Percentiles rank a stretch among this genome's conserved stretches.
phyloP scores from a whole-genome alignment of 2,329 filamentous ascomycete genomes.

The Pseudogymnoascus destructans region DNA sequence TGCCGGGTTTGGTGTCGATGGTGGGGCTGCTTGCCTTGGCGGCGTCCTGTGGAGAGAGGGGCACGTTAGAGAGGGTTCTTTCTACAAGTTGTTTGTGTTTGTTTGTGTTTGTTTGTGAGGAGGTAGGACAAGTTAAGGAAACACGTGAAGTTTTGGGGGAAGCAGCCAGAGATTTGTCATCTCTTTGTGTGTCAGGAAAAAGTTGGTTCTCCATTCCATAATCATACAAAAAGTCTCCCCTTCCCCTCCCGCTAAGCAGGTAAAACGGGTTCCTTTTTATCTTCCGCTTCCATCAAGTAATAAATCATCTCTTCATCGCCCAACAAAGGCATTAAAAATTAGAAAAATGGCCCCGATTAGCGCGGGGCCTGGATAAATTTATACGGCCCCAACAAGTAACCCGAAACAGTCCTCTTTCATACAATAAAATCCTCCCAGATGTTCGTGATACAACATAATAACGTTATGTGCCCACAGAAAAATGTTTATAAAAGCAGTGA shows the following conservation, averaged over 20 bases:
- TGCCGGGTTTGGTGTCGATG: background rate
- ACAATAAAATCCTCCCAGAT: background rate
- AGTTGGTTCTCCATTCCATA: background rate
- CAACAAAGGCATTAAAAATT: background rate
- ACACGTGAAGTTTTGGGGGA: background rate
- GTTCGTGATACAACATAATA: background rate
- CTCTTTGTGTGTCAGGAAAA: background rate
- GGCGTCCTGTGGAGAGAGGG: background rate
- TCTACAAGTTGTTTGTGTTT: background rate
- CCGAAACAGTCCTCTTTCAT: background rate
- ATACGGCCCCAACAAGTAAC: background rate
- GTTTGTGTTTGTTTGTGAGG: background rate
- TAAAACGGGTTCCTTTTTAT: background rate
- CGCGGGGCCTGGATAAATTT: background rate
- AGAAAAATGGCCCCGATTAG: background rate
- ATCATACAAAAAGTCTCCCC: conserved; percentile 1
- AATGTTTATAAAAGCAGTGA: background rate
- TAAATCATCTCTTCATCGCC: background rate
- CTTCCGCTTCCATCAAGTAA: background rate
- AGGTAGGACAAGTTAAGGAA: background rate
- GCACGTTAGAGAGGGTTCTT: background rate
- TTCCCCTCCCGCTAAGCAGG: conserved; percentile 4
- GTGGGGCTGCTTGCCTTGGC: background rate
- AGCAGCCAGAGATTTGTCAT: background rate
- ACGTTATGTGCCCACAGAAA: conserved; percentile 1